phyloP scores from a whole-genome alignment of 2,329 filamentous ascomycete species.

The Chaetomium olivaceum region DNA sequence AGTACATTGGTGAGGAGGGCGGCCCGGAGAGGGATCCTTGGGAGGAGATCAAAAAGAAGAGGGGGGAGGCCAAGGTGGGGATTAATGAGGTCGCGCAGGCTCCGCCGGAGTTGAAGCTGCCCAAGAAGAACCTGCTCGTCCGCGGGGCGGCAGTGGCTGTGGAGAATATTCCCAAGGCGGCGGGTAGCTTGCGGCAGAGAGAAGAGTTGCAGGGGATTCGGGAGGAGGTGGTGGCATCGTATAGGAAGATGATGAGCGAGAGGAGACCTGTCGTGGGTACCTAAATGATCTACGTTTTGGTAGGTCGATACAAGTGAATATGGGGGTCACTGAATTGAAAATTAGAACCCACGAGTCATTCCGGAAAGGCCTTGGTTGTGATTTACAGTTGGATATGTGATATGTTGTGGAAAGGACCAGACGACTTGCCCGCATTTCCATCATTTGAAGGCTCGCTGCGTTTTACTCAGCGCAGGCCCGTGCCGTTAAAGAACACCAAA shows the following conservation, averaged over 20 bases:
- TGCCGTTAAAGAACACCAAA: not conserved
- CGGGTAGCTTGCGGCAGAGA: slow-evolving; percentile 69
- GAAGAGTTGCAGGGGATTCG: slow-evolving; percentile 72
- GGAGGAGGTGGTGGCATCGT: slow-evolving; percentile 70
- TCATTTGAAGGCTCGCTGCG: not conserved
- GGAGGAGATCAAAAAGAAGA: slow-evolving; percentile 69
- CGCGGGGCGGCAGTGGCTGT: slow-evolving; percentile 66
- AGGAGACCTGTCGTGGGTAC: slow-evolving; percentile 39
- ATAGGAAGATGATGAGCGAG: slow-evolving; percentile 68
- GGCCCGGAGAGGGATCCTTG: slow-evolving; percentile 68
- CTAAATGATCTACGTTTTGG: not conserved
- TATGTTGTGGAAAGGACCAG: not conserved
- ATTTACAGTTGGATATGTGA: not conserved
- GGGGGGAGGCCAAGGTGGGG: slow-evolving; percentile 55
- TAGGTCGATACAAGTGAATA: not conserved
- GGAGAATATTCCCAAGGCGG: slow-evolving; percentile 66
- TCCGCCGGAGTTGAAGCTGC: slow-evolving; percentile 69
- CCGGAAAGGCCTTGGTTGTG: not conserved
- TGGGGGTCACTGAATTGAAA: not conserved
- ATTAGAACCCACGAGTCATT: not conserved
- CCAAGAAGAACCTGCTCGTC: slow-evolving; percentile 65
- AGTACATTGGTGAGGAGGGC: slow-evolving; percentile 44
- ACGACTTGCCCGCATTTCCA: not conserved
- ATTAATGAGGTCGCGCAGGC: slow-evolving; percentile 67
- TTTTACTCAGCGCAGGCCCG: not conserved